phyloP scores from a whole-genome alignment of 352 stramenopile species.

The Globisporangium viniferum region DNA sequence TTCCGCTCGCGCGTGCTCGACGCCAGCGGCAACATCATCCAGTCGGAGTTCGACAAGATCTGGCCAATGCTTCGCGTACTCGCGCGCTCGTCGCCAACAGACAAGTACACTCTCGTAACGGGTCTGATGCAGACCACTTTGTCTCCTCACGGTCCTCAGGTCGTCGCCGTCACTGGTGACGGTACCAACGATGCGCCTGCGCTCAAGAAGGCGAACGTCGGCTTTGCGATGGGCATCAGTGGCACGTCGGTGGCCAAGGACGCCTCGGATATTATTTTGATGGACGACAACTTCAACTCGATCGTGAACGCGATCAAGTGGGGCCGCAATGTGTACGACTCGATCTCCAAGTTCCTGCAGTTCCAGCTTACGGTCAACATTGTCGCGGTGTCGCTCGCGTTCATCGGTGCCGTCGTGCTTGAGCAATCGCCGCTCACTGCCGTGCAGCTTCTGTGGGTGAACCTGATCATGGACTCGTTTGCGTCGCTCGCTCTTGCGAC shows the following conservation, averaged over 20 bases:
- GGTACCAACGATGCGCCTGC: conserved; percentile 95
- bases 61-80: conserved; percentile 66
- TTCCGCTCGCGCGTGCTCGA: conserved; percentile 55
- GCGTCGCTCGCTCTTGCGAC: conserved; percentile 93
- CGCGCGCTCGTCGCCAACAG: conserved; percentile 58
- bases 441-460: conserved; percentile 97
- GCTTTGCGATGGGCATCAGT: conserved; percentile 93
- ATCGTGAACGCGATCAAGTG: conserved; percentile 96
- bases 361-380: conserved; percentile 97
- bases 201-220: conserved; percentile 94
- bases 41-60: conserved; percentile 66
- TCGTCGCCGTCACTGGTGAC: conserved; percentile 96
- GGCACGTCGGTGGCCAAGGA: conserved; percentile 94
- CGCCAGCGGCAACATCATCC: conserved; percentile 49
- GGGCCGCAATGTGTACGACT: conserved; percentile 96
- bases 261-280: conserved; percentile 94
- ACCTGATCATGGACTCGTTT: conserved; percentile 98
- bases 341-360: conserved; percentile 96
- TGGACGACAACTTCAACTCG: conserved; percentile 95
- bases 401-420: conserved; percentile 72
- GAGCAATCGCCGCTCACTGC: conserved; percentile 84
- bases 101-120: conserved; percentile 67
- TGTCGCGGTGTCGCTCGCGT: conserved; percentile 88
- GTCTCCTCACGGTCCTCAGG: conserved; percentile 59
- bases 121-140: conserved; percentile 61